These are phyloP conservation scores for Aspergillus candidus DNA, from an alignment of 2,329 filamentous ascomycete species.

Conservation along the genomic window DNA sequence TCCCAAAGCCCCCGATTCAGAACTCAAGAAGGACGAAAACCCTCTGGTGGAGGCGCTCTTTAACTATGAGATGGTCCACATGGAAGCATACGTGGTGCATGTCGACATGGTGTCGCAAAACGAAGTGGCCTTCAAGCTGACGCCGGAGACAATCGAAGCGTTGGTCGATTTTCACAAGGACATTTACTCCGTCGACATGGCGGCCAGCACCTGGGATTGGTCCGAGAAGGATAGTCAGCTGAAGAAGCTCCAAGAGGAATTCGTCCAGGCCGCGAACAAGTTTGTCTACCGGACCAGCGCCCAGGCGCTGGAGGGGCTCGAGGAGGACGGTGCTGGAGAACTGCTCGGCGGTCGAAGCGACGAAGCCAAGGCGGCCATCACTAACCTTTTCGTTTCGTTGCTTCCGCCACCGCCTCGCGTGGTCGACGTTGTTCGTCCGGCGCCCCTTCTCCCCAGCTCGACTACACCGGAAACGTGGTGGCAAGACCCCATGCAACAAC, in stretches of 20 bases:
- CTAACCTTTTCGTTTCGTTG: constrained; percentile 76
- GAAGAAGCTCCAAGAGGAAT: constrained; percentile 96
- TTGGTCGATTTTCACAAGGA: constrained; percentile 96
- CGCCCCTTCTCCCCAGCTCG: constrained; percentile 78
- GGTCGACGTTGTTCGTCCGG: constrained; percentile 81
- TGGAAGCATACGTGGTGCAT: constrained; percentile 97
- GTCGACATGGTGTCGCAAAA: constrained; percentile 98
- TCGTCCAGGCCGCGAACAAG: constrained; percentile 92
- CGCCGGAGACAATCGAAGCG: constrained; percentile 84
- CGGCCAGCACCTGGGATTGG: constrained; percentile 88
- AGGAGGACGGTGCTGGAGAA: constrained; percentile 94
- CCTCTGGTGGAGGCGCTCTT: constrained; percentile 79
- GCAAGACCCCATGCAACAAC: constrained; percentile 64
- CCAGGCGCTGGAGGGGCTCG: constrained; percentile 84
- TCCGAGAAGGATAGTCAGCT: constrained; percentile 91
- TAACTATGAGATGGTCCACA: constrained; percentile 87
- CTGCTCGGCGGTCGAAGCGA: constrained; percentile 85
- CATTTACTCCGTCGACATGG: constrained; percentile 83
- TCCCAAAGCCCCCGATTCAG: constrained; percentile 77
- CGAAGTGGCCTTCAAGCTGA: constrained; percentile 97
- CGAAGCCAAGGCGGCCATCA: constrained; percentile 83
- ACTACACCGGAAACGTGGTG: constrained; percentile 70
- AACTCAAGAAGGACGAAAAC: constrained; percentile 75
- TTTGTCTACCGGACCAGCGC: constrained; percentile 91
- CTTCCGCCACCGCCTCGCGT: constrained; percentile 82